These are phyloP conservation scores for Clitopilus passeckerianus DNA, from an alignment of 768 basidiomycete species.

Conservation along the genomic window DNA sequence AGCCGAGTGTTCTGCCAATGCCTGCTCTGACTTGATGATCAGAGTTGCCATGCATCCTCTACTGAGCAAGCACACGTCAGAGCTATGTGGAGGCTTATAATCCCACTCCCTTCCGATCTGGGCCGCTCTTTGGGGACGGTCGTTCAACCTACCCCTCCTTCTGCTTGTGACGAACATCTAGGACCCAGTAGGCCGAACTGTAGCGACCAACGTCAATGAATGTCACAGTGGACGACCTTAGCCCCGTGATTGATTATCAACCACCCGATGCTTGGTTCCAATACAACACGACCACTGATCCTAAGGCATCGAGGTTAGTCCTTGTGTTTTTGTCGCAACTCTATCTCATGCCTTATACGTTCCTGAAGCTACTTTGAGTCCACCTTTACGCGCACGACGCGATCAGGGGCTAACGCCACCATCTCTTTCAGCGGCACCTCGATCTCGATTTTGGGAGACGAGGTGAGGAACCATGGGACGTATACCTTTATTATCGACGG, in stretches of 20 bases:
- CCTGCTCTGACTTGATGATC: not conserved
- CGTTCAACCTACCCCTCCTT: no score
- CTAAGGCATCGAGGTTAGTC: conserved; percentile 7
- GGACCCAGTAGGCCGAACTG: no score
- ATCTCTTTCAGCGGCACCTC: conserved; percentile 33
- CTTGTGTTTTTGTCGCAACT: not conserved
- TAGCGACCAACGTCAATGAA: conserved; percentile 6
- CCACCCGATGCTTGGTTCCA: conserved; percentile 16
- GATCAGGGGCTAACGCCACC: conserved; percentile 19
- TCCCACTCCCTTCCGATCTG: not conserved
- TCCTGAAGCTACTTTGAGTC: conserved; percentile 28
- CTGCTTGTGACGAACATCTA: no score
- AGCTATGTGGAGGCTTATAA: not conserved
- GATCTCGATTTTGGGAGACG: conserved; percentile 31
- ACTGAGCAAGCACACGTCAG: not conserved
- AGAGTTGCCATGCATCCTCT: not conserved
- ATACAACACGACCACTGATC: conserved; percentile 8
- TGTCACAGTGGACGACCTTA: conserved; percentile 20
- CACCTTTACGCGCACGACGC: conserved; percentile 27
- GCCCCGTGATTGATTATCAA: conserved; percentile 18
- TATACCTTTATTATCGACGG: conserved; percentile 28
- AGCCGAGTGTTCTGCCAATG: no score
- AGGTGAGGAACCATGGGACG: conserved; percentile 27
- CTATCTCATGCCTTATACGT: not conserved
- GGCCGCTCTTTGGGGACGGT: not conserved